These are phyloP conservation scores for Stagonosporopsis vannaccii DNA, from an alignment of 2,329 filamentous ascomycete genomes.

Conservation along the genomic window DNA sequence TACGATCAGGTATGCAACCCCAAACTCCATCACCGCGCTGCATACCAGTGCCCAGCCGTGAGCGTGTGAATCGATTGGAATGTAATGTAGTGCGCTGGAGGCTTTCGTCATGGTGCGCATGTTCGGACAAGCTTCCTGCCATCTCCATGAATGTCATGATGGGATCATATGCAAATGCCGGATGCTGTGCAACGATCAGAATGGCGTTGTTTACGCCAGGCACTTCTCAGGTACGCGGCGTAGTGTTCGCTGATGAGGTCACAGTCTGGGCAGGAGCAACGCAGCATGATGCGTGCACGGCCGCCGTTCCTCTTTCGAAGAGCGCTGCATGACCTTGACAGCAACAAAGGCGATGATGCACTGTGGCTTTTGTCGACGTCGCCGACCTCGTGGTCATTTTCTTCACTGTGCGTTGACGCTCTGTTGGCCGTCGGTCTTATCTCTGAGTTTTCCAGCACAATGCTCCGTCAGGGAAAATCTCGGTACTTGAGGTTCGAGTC, in stretches of 20 bases:
- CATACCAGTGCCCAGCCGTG: slow-evolving; percentile 14
- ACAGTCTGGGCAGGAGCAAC: slow-evolving; percentile 8
- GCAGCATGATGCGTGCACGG: slow-evolving; percentile 23
- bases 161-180: background rate
- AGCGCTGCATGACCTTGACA: slow-evolving; percentile 24
- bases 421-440: slow-evolving; percentile 27
- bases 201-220: slow-evolving; percentile 21
- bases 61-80: background rate
- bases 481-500: slow-evolving; percentile 31
- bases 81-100: background rate
- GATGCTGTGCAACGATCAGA: slow-evolving; percentile 17
- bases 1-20: slow-evolving; percentile 30
- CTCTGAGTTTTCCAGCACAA: slow-evolving; percentile 23
- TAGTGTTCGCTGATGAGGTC: slow-evolving; percentile 20
- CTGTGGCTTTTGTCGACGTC: slow-evolving; percentile 21
- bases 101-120: background rate
- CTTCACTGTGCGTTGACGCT: slow-evolving; percentile 21
- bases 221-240: slow-evolving; percentile 31
- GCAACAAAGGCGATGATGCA: slow-evolving; percentile 15
- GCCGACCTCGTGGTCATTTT: slow-evolving; percentile 11
- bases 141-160: background rate
- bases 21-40: slow-evolving; percentile 12
- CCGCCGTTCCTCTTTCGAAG: slow-evolving; percentile 12
- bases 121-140: background rate
- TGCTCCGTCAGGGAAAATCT: slow-evolving; percentile 17